Percentiles rank a stretch among this genome's conserved stretches.
Conservation (phyloP, 2,329 filamentous ascomycete species). For the Lasiodiplodia citricola region DNA sequence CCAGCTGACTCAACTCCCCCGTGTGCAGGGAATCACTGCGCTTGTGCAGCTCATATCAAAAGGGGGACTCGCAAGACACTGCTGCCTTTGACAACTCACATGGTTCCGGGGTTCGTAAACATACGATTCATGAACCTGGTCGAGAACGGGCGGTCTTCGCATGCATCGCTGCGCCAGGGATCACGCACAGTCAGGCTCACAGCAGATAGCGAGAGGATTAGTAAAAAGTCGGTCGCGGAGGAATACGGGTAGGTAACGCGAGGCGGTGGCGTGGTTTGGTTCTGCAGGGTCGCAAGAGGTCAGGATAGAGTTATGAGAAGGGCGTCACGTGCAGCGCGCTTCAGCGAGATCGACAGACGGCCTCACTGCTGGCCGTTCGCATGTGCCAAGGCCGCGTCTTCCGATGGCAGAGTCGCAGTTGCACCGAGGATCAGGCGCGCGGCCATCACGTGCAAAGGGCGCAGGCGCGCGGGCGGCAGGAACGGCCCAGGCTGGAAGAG, state of each 20-base stretch:
- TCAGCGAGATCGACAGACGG: background rate
- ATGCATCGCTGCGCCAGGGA: background rate
- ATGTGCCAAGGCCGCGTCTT: background rate
- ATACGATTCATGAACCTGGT: background rate
- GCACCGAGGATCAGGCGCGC: background rate
- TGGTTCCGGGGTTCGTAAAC: background rate
- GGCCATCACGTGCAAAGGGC: background rate
- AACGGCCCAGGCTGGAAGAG: background rate
- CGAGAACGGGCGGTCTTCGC: background rate
- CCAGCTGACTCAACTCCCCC: background rate
- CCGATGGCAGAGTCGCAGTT: background rate
- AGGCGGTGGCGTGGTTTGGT: background rate
- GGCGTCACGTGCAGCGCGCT: conserved; percentile 7
- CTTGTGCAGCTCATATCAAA: background rate
- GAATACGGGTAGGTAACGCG: too few species aligned
- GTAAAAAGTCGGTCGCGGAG: too few species aligned
- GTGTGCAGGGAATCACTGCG: background rate
- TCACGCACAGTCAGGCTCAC: background rate
- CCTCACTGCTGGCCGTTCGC: background rate
- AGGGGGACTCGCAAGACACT: background rate
- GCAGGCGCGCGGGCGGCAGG: background rate
- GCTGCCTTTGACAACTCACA: background rate
- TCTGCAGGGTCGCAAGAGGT: background rate
- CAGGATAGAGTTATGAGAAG: conserved; percentile 5
- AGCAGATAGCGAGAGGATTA: too few species aligned